Base-by-base conservation (phyloP, 108 stramenopile genomes). In the Pinguiococcus pyrenoidosus region DNA sequence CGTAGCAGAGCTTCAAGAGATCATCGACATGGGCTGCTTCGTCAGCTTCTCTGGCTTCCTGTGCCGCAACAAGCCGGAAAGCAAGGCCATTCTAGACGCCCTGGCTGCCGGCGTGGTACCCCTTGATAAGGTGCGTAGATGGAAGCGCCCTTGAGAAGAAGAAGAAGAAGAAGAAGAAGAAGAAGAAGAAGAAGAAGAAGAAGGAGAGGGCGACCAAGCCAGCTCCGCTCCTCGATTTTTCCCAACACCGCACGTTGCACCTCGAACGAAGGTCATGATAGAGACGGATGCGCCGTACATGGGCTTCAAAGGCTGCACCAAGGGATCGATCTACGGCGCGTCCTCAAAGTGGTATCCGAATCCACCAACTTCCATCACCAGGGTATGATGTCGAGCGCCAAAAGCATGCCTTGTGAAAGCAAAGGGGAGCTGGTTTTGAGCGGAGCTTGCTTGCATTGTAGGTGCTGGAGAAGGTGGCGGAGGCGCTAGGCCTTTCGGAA, bases 211-310 rank as follows among this genome's bases (percentile, higher is more conserved):
- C n/a, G n/a, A n/a, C n/a, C n/a, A n/a, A n/a, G n/a, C n/a, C n/a
- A n/a, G n/a, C n/a, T n/a, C n/a, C n/a, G n/a, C n/a, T n/a, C n/a
- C n/a, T n/a, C n/a, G n/a, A n/a, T n/a, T n/a, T n/a, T n/a, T n/a
- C n/a, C n/a, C n/a, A n/a, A n/a, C n/a, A n/a, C n/a, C n/a, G n/a
- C n/a, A n/a, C n/a, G n/a, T n/a, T n/a, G n/a, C n/a, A n/a, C n/a
- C n/a, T n/a, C n/a, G n/a, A n/a, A n/a, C n/a, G n/a, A n/a, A 20
- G 12, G 20, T 53, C 4, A 44, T 53, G 51, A 17, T 53, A 8
- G 51, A 53, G 16, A 53, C 51, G 4, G 51, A 53, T 17, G 51
- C 51, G 2, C 51, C 51, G 4, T 53, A 53, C 27, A 14, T 53
- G 39, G 51, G 51, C 7, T 53, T 53, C 1, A 27, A 27, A 17